phyloP scores from a whole-genome alignment of 2,329 filamentous ascomycete genomes.

The Epichloe hybrida region DNA sequence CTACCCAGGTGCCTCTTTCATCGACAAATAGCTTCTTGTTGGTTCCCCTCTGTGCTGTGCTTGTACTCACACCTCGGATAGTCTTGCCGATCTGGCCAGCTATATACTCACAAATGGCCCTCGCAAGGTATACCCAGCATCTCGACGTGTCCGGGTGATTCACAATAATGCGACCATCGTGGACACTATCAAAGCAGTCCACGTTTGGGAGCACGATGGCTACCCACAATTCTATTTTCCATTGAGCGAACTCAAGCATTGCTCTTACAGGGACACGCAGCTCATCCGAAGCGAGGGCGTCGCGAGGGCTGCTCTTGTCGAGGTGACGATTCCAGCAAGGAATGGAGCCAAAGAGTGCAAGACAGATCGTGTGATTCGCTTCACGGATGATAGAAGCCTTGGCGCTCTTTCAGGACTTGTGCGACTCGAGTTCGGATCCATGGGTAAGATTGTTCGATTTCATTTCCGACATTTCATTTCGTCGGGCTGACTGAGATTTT shows the following conservation, averaged over 20 bases:
- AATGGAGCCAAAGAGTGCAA: conserved; percentile 13
- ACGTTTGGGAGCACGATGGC: conserved; percentile 32
- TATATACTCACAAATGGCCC: conserved; percentile 16
- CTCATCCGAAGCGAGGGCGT: conserved; percentile 14
- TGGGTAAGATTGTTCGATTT: conserved; percentile 12
- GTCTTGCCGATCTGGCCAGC: conserved; percentile 16
- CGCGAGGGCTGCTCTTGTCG: conserved; percentile 15
- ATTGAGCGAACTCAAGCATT: conserved; percentile 14
- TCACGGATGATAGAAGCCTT: conserved; percentile 23
- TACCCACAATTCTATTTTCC: conserved; percentile 35
- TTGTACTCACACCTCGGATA: conserved; percentile 5
- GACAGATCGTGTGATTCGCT: conserved; percentile 24
- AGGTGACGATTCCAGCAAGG: conserved; percentile 16
- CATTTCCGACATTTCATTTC: neutral
- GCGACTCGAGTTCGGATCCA: conserved; percentile 21
- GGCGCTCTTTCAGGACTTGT: conserved; percentile 20
- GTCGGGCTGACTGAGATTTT: neutral
- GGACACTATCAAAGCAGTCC: conserved; percentile 23
- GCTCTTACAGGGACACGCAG: conserved; percentile 14
- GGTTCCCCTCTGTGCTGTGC: neutral
- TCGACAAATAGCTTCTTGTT: neutral
- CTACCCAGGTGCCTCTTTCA: neutral
- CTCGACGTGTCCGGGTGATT: conserved; percentile 21
- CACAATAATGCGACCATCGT: conserved; percentile 20
- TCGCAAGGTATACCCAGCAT: conserved; percentile 11